A percentile compares a stretch with the other conserved stretches of the same genome.
These are phyloP conservation scores for Calocera viscosa DNA, from an alignment of 768 basidiomycete species.

Conservation along the genomic window DNA sequence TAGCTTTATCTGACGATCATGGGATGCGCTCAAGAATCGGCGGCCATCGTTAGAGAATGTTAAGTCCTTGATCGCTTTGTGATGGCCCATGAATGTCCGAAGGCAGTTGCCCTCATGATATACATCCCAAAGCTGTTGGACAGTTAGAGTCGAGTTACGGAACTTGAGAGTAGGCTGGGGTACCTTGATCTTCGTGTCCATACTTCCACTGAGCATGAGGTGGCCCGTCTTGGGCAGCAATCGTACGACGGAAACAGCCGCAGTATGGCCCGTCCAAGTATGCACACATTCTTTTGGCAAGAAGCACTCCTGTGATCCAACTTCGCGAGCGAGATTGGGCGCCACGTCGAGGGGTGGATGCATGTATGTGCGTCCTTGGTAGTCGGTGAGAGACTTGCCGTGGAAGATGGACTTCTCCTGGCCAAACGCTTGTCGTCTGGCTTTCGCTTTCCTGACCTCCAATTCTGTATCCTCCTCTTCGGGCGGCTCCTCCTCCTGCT, in stretches of 20 bases:
- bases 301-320: conserved; percentile 79
- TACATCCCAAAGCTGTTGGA: conserved; percentile 84
- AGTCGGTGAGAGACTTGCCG: conserved; percentile 91
- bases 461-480: conserved; percentile 38
- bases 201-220: conserved; percentile 81
- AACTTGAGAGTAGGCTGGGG: background rate
- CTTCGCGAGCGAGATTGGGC: conserved; percentile 64
- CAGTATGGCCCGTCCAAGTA: conserved; percentile 97
- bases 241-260: conserved; percentile 87
- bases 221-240: conserved; percentile 89
- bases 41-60: conserved; percentile 89
- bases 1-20: conserved; percentile 94
- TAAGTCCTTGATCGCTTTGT: conserved; percentile 92
- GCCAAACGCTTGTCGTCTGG: conserved; percentile 64
- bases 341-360: conserved; percentile 81
- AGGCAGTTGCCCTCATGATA: conserved; percentile 95
- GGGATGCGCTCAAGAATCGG: conserved; percentile 80
- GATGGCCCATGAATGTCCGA: conserved; percentile 93
- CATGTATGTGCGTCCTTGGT: conserved; percentile 98
- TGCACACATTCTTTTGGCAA: conserved; percentile 92
- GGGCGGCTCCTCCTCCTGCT: conserved; percentile 49
- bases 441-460: conserved; percentile 58
- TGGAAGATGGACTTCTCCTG: conserved; percentile 94
- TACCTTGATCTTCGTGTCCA: conserved; percentile 97
- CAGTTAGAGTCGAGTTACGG: conserved; percentile 4